These are phyloP conservation scores for Pythium insidiosum DNA, from an alignment of 352 stramenopile species.

Conservation along the genomic window DNA sequence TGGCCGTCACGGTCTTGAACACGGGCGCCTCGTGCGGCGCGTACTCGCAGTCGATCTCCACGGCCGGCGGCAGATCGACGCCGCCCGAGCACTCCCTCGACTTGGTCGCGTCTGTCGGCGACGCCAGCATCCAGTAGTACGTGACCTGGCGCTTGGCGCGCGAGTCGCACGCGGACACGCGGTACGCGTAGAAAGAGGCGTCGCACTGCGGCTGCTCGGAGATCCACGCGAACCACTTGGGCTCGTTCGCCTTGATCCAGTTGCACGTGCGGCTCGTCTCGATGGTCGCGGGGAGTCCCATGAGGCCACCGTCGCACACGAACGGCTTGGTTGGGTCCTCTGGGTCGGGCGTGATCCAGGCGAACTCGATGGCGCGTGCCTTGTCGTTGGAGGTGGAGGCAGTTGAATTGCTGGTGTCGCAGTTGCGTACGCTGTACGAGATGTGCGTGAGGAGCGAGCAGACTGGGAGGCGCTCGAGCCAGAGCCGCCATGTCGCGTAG, in stretches of 20 bases:
- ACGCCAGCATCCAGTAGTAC: slow-evolving; percentile 24
- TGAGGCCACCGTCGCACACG: slow-evolving; percentile 18
- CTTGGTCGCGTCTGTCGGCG: no score
- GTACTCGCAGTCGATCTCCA: neutral
- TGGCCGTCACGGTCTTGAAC: slow-evolving; percentile 23
- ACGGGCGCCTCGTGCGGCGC: no score
- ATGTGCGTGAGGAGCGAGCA: slow-evolving; percentile 5
- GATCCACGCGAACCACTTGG: slow-evolving; percentile 25
- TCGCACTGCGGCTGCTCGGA: slow-evolving; percentile 18
- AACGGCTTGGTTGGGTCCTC: slow-evolving; percentile 10
- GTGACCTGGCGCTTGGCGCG: slow-evolving; percentile 11
- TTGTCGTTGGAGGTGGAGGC: neutral
- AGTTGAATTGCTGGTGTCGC: neutral
- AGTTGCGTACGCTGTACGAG: neutral
- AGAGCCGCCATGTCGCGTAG: slow-evolving; percentile 8
- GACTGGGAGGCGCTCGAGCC: slow-evolving; percentile 8
- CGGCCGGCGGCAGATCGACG: neutral
- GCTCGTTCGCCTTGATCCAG: slow-evolving; percentile 23
- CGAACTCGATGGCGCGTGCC: slow-evolving; percentile 5
- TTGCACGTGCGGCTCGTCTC: slow-evolving; percentile 17
- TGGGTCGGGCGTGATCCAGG: slow-evolving; percentile 11
- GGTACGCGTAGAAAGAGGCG: slow-evolving; percentile 23
- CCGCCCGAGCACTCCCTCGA: neutral
- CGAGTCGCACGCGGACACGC: slow-evolving; percentile 14
- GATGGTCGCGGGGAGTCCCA: slow-evolving; percentile 2